Conservation (phyloP, 2,329 filamentous ascomycete genomes). For the Alternaria ethzedia region DNA sequence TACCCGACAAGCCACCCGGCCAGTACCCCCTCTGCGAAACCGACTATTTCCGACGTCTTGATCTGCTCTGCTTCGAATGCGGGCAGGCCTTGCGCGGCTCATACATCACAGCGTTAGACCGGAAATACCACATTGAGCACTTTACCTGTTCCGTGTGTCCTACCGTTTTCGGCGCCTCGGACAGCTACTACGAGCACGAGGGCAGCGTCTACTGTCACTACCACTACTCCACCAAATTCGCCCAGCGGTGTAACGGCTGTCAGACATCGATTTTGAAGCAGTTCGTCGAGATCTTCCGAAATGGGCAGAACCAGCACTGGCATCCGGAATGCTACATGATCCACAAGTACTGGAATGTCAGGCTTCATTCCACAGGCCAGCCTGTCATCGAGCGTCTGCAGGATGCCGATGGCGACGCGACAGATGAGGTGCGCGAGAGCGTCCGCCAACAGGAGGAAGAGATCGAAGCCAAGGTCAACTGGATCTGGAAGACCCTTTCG, state of each 20-base stretch:
- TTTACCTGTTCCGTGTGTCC: conserved; percentile 98
- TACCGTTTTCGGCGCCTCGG: conserved; percentile 96
- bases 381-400: conserved; percentile 45
- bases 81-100: conserved; percentile 92
- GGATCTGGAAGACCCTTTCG: conserved; percentile 97
- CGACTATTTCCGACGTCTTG: conserved; percentile 93
- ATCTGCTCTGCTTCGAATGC: conserved; percentile 89
- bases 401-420: conserved; percentile 60
- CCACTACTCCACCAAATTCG: conserved; percentile 97
- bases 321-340: conserved; percentile 99
- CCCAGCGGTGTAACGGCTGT: conserved; percentile 94
- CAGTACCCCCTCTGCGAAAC: conserved; percentile 97
- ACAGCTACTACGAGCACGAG: conserved; percentile 99
- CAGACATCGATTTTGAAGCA: conserved; percentile 98
- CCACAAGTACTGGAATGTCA: conserved; percentile 99
- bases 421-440: conserved; percentile 71
- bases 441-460: conserved; percentile 87
- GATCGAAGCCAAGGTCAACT: conserved; percentile 97
- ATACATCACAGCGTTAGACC: conserved; percentile 96
- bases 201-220: conserved; percentile 97
- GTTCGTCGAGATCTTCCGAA: conserved; percentile 98
- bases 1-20: conserved; percentile 84
- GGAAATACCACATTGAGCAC: conserved; percentile 96
- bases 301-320: conserved; percentile 98
- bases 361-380: conserved; percentile 62